phyloP scores from a whole-genome alignment of 306 rosid species.

The Elaeagnus macrophylla region DNA sequence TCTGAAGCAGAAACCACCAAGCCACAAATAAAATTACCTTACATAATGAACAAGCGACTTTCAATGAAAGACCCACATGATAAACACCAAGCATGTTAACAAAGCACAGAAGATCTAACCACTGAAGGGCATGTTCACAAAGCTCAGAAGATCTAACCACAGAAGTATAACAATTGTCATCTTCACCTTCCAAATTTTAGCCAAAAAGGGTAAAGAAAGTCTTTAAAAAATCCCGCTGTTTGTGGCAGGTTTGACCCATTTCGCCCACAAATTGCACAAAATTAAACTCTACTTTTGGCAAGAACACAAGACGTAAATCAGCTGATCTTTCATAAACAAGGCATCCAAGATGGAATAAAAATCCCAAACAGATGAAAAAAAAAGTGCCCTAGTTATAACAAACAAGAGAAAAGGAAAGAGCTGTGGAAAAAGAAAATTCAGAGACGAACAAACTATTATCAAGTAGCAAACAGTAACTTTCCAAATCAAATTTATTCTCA shows the following conservation, averaged over 20 bases:
- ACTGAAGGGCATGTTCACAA: not conserved
- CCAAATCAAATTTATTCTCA: constrained; percentile 10
- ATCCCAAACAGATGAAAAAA: too few relatives aligned
- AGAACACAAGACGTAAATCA: constrained; percentile 12
- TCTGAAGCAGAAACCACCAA: constrained; percentile 37
- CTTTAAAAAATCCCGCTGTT: not conserved
- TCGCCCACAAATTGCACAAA: constrained; percentile 8
- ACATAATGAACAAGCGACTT: not conserved
- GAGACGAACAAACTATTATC: not conserved
- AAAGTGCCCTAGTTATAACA: too few relatives aligned
- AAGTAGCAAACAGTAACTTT: constrained; percentile 10
- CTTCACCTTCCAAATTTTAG: not conserved
- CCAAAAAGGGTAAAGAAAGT: too few relatives aligned
- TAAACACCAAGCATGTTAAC: not conserved
- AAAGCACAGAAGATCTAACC: constrained; percentile 19
- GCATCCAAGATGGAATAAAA: not conserved
- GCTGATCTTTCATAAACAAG: constrained; percentile 13
- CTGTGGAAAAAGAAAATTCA: constrained; percentile 8
- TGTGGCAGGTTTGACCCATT: not conserved
- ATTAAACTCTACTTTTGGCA: not conserved
- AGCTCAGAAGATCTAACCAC: constrained; percentile 3
- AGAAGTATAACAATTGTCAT: not conserved
- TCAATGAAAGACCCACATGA: not conserved
- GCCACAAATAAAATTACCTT: not conserved
- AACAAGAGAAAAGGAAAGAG: constrained; percentile 3